A percentile compares a stretch with the other conserved stretches of the same genome.
Conservation (phyloP, 306 rosid species). For the Macrotyloma uniflorum region DNA sequence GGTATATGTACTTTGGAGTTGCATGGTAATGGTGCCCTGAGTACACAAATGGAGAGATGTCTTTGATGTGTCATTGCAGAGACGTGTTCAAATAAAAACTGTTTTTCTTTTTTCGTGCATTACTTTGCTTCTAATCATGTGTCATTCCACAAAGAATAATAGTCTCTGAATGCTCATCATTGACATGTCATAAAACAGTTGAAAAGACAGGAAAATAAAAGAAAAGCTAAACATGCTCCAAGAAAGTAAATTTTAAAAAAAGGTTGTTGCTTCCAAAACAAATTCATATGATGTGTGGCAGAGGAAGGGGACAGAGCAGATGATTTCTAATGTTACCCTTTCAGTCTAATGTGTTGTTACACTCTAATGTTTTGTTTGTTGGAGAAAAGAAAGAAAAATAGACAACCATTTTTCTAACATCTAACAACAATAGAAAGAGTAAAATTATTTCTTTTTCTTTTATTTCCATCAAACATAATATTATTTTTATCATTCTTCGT, state of each 20-base stretch:
- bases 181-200: conserved; percentile 9
- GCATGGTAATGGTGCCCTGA: conserved; percentile 45
- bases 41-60: conserved; percentile 37
- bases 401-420: no score
- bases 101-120: neutral
- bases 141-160: neutral
- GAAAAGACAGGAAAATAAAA: neutral
- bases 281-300: no score
- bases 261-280: neutral
- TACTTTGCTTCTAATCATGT: conserved; percentile 26
- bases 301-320: no score
- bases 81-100: conserved; percentile 34
- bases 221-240: neutral
- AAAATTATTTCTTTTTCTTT: no score
- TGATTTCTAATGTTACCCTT: no score
- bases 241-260: neutral
- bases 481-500: no score
- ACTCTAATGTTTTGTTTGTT: no score
- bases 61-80: conserved; percentile 14
- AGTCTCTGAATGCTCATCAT: conserved; percentile 15
- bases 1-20: conserved; percentile 11
- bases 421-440: no score
- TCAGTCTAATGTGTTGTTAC: no score
- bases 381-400: no score
- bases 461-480: no score